A percentile compares a stretch with the other conserved stretches of the same genome.
Evolutionary conservation across 2,329 filamentous ascomycete species (phyloP).

Genomic region (Claviceps monticola): DNA sequence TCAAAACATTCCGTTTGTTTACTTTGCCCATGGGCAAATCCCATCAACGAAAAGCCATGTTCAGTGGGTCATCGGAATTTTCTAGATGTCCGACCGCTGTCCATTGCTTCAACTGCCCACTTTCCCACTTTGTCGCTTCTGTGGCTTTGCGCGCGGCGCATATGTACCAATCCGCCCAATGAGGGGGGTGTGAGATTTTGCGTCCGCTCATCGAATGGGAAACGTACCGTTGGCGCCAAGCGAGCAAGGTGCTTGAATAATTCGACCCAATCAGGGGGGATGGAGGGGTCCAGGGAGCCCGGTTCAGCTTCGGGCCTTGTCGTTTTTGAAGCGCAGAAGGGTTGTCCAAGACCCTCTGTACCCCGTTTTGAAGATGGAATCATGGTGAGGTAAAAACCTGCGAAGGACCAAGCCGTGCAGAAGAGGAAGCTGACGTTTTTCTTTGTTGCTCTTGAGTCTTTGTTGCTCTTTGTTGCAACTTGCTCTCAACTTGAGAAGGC

Average conservation of each 20-base stretch:
- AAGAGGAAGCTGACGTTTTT: not conserved
- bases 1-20: not conserved
- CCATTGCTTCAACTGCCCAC: no score
- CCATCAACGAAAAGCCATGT: no score
- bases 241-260: constrained; percentile 2
- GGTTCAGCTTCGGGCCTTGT: not conserved
- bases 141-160: no score
- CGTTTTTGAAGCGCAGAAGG: no score
- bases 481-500: no score
- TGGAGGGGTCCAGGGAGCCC: not conserved
- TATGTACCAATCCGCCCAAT: no score
- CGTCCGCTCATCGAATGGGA: not conserved
- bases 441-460: not conserved
- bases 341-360: not conserved
- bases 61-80: no score
- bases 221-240: not conserved
- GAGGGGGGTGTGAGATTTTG: no score
- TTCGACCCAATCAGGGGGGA: constrained; percentile 1
- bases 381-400: not conserved
- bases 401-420: not conserved
- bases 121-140: no score
- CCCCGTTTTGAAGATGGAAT: not conserved
- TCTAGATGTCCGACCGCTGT: no score
- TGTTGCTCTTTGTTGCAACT: not conserved
- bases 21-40: not conserved